A percentile compares a stretch with the other conserved stretches of the same genome.
Conservation (phyloP, 129 eudicot species). For the Silybum marianum region DNA sequence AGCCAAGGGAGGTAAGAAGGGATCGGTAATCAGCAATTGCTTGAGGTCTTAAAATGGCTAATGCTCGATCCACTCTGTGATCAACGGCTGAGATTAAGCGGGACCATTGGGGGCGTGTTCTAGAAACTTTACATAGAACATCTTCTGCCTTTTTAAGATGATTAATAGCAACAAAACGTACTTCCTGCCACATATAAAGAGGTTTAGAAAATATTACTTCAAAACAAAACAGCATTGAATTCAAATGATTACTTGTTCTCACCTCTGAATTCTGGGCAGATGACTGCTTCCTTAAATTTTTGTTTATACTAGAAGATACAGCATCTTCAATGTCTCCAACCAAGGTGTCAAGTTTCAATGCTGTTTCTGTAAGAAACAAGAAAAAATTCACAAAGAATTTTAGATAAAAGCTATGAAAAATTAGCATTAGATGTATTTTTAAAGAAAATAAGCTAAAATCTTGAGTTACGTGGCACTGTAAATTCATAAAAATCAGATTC, state of each 20-base stretch:
- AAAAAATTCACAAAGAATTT: neutral
- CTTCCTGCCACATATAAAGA: constrained; percentile 45
- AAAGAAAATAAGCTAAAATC: neutral
- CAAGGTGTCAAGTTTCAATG: constrained; percentile 48
- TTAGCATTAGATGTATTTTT: neutral
- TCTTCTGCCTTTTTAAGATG: constrained; percentile 71
- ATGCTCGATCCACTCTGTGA: constrained; percentile 86
- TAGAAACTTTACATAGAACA: constrained; percentile 58
- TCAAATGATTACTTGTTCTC: constrained; percentile 15
- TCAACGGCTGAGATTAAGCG: constrained; percentile 86
- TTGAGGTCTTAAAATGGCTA: constrained; percentile 90
- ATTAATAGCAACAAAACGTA: constrained; percentile 56
- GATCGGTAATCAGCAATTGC: constrained; percentile 91
- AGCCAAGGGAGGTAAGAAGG: constrained; percentile 76
- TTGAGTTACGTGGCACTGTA: neutral
- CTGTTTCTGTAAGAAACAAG: too few species aligned
- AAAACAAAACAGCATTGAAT: neutral
- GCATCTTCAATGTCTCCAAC: constrained; percentile 96
- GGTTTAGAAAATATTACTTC: neutral
- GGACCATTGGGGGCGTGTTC: constrained; percentile 82
- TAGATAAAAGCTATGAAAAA: neutral
- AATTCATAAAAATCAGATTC: neutral
- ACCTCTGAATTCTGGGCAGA: constrained; percentile 52
- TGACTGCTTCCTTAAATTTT: constrained; percentile 53
- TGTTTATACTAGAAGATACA: constrained; percentile 64